phyloP scores from a whole-genome alignment of 768 basidiomycete species.

The Hemileccinum rubropunctum region DNA sequence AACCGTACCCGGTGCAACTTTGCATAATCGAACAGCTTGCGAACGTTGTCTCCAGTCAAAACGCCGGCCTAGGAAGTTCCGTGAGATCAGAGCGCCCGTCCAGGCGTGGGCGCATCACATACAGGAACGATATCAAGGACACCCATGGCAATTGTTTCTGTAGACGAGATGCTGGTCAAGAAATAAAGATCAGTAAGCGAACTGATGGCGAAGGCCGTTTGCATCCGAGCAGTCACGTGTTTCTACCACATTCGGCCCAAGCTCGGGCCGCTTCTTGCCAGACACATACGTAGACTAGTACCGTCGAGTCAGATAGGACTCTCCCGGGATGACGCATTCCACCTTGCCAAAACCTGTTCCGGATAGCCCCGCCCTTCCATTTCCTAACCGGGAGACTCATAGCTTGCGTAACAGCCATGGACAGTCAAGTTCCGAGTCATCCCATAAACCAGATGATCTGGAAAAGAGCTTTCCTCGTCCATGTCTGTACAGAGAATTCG shows the following conservation, averaged over 20 bases:
- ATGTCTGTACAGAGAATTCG: too few species aligned
- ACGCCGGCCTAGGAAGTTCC: conserved; percentile 73
- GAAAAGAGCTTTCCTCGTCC: too few species aligned
- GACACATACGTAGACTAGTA: too few species aligned
- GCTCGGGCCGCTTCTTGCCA: too few species aligned
- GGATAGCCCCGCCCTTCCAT: too few species aligned
- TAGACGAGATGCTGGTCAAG: conserved; percentile 8
- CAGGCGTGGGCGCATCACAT: conserved; percentile 28
- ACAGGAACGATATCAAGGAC: conserved; percentile 84
- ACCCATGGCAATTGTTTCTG: conserved; percentile 50
- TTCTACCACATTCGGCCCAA: not conserved
- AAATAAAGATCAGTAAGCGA: not conserved
- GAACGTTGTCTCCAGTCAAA: conserved; percentile 90
- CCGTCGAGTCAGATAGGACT: too few species aligned
- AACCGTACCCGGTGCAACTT: conserved; percentile 73
- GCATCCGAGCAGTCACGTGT: conserved; percentile 15
- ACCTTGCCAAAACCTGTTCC: too few species aligned
- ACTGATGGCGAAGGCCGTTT: not conserved
- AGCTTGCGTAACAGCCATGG: too few species aligned
- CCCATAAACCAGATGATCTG: too few species aligned
- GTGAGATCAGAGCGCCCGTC: conserved; percentile 2
- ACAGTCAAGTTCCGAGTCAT: too few species aligned
- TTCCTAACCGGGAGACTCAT: too few species aligned
- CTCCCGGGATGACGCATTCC: too few species aligned
- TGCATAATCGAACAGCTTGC: conserved; percentile 95